Evolutionary conservation across 306 rosid genomes (phyloP), one percentile per base, ranked within the genome.

Genomic region (Cicer yamashitae): DNA sequence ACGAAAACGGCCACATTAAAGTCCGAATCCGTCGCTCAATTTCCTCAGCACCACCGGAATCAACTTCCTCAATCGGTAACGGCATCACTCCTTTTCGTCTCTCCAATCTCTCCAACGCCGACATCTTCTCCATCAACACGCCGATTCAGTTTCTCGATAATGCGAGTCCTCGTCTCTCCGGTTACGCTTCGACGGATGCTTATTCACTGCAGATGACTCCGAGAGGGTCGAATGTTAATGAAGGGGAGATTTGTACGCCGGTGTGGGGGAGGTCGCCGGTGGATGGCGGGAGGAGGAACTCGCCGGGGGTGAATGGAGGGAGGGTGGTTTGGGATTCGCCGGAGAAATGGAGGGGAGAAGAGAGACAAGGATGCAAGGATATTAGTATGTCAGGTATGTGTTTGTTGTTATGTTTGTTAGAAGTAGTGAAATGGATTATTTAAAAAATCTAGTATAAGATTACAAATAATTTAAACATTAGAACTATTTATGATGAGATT

Each of bases 71-170:
- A 22, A n/a, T 70, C 0, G 72, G 69, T 43, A 67, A 10, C 12
- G 70, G 51, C 44, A 46, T 86, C 8, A 86, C 98, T 13, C 96
- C 96, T 0, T 53, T 93, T 0, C 56, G 96, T 0, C 93, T 89
- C 1, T 90, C 98, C 0, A 89, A 89, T 70, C 85, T 91, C 59
- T 86, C 98, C 45, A 91, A 86, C 45, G 93, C 93, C 0, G 98
- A 93, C 83, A 89, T 93, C 38, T 93, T 89, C 82, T 90, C 98
- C 3, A 74, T 71, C 38, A 70, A 75, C 71, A 79, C 84, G 15
- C 84, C 87, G 7, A 7, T 70, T 6, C 83, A 79, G 15, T 11
- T 39, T 1, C 70, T 67, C 70, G 40, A 53, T 38, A 61, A 34
- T 34, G 51, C 69, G 11, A 82, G 82, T 25, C 81, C 80, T 0